phyloP scores from a whole-genome alignment of 2,329 filamentous ascomycete species.

The Dactylellina drechsleri region DNA sequence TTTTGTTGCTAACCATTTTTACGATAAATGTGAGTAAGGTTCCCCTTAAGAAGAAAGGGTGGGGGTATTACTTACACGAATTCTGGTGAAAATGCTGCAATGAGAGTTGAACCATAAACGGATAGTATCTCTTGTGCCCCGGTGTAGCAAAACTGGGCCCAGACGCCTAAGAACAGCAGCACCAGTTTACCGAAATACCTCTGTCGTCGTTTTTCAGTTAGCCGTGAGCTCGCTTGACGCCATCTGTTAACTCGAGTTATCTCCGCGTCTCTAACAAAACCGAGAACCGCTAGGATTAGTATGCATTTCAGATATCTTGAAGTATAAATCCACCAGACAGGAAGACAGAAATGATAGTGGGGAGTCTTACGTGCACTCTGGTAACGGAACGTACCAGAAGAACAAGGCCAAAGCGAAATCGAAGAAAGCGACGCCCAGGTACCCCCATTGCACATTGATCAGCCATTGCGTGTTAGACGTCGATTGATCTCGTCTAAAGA shows the following conservation, averaged over 20 bases:
- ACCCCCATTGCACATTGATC: conserved; percentile 79
- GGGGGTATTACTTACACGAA: conserved; percentile 59
- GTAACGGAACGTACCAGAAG: conserved; percentile 72
- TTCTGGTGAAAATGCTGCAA: conserved; percentile 65
- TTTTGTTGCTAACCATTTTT: conserved; percentile 52
- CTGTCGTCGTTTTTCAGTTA: conserved; percentile 36
- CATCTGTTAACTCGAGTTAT: conserved; percentile 48
- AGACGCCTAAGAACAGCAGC: conserved; percentile 77
- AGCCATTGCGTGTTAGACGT: conserved; percentile 70
- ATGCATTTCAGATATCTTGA: neutral
- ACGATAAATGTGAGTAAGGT: no score
- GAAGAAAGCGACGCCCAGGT: conserved; percentile 80
- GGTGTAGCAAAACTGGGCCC: conserved; percentile 82
- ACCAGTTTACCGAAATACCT: conserved; percentile 72
- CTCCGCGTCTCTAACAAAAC: conserved; percentile 27
- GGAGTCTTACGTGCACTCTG: conserved; percentile 68
- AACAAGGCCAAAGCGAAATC: conserved; percentile 75
- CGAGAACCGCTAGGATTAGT: conserved; percentile 3
- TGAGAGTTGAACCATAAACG: conserved; percentile 67
- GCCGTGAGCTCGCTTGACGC: conserved; percentile 14
- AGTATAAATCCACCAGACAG: conserved; percentile 59
- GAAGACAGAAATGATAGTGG: conserved; percentile 66
- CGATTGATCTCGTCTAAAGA: conserved; percentile 66
- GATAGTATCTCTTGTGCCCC: conserved; percentile 71
- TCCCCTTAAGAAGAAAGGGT: conserved; percentile 5